Evolutionary conservation across 1,284 basidiomycete species (phyloP).

Genomic region (Trichosporon ovoides): DNA sequence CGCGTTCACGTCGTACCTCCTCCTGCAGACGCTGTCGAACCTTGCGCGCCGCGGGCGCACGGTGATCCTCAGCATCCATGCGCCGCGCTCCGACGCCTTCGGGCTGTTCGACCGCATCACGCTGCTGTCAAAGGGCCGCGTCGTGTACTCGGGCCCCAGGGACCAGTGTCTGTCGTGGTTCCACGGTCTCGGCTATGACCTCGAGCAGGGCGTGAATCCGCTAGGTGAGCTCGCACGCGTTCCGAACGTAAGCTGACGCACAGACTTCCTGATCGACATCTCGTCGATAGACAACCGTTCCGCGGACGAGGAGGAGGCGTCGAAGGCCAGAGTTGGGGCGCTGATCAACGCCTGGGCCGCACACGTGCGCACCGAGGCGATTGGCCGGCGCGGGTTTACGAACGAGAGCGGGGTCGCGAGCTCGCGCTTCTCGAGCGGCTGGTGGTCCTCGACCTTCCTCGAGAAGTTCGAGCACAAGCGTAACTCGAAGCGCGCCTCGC

Average conservation of each 20-base stretch:
- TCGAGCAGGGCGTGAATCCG: slow-evolving; percentile 45
- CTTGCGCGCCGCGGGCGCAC: slow-evolving; percentile 53
- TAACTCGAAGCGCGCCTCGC: not conserved
- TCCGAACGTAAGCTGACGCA: slow-evolving; percentile 8
- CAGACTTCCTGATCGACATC: slow-evolving; percentile 55
- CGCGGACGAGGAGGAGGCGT: slow-evolving; percentile 46
- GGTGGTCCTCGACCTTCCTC: not conserved
- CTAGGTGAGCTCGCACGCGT: slow-evolving; percentile 31
- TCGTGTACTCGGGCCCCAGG: slow-evolving; percentile 51
- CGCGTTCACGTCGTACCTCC: slow-evolving; percentile 53
- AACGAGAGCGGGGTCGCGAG: not conserved
- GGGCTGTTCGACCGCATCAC: slow-evolving; percentile 52
- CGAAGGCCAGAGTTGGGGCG: slow-evolving; percentile 29
- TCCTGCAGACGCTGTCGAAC: slow-evolving; percentile 52
- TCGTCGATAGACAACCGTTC: slow-evolving; percentile 52
- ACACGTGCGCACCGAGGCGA: not conserved
- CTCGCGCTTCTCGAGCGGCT: not conserved
- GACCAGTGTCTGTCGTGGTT: slow-evolving; percentile 51
- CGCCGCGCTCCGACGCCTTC: slow-evolving; percentile 56
- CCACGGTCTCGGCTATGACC: slow-evolving; percentile 36
- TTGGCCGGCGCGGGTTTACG: not conserved
- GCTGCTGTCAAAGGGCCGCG: slow-evolving; percentile 52
- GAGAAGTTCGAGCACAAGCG: slow-evolving; percentile 2
- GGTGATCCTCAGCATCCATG: slow-evolving; percentile 54
- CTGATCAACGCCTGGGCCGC: slow-evolving; percentile 37